Evolutionary conservation across 2,329 filamentous ascomycete genomes (phyloP).

Genomic region (Phyllosticta citrichinensis): DNA sequence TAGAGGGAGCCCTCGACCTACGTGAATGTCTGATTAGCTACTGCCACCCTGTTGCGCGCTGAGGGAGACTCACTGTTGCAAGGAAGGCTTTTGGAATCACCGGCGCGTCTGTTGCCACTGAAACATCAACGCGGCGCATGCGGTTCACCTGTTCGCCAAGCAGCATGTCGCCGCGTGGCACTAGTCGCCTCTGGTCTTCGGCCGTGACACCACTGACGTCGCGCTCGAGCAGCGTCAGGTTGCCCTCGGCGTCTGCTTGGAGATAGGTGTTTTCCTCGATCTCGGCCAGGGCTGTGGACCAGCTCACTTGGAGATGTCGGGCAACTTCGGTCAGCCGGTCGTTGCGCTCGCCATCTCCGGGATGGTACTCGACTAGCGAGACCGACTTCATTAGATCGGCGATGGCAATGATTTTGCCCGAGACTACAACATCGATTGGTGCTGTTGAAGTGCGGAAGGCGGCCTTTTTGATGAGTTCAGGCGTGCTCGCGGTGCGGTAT

Average conservation of each 20-base stretch:
- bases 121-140: constrained; percentile 65
- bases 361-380: constrained; percentile 61
- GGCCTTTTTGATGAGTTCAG: constrained; percentile 57
- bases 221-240: constrained; percentile 68
- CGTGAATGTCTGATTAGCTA: constrained; percentile 11
- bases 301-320: constrained; percentile 70
- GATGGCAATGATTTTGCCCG: constrained; percentile 66
- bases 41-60: not conserved
- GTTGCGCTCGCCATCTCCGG: constrained; percentile 43
- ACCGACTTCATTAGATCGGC: constrained; percentile 92
- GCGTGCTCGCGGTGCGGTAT: constrained; percentile 40
- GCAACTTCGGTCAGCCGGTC: constrained; percentile 63
- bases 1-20: constrained; percentile 88
- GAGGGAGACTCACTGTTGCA: constrained; percentile 57
- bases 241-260: constrained; percentile 77
- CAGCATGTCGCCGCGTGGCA: constrained; percentile 69
- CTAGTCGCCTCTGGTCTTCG: constrained; percentile 61
- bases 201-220: constrained; percentile 63
- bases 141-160: constrained; percentile 90
- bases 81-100: constrained; percentile 78
- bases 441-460: constrained; percentile 74
- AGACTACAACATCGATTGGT: constrained; percentile 69
- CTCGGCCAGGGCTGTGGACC: constrained; percentile 69
- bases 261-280: constrained; percentile 68
- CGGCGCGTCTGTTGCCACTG: constrained; percentile 52